Evolutionary conservation across 768 basidiomycete genomes (phyloP).

Genomic region (Plicaturopsis crispa): DNA sequence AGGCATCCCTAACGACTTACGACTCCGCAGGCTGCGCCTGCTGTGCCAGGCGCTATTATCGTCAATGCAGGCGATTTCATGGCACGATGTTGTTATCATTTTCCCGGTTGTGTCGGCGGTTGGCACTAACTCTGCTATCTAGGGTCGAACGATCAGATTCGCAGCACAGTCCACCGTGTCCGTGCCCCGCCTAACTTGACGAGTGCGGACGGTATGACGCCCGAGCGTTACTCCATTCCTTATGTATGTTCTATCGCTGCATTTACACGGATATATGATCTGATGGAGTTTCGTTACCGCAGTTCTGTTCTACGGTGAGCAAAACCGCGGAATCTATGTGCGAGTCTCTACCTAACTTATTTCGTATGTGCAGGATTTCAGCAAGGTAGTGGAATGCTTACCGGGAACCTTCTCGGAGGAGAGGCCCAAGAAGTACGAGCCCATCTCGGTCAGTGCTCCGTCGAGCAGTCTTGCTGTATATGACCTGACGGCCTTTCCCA

Average conservation of each 20-base stretch:
- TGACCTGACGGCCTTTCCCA: neutral
- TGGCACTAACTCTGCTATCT: neutral
- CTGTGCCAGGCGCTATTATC: conserved; percentile 37
- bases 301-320: conserved; percentile 28
- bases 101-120: neutral
- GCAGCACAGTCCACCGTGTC: conserved; percentile 48
- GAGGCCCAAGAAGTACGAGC: conserved; percentile 41
- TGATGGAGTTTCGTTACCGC: neutral
- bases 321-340: neutral
- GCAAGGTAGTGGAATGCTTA: conserved; percentile 38
- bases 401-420: conserved; percentile 42
- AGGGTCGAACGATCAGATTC: conserved; percentile 40
- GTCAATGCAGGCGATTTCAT: conserved; percentile 47
- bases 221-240: conserved; percentile 54
- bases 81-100: conserved; percentile 32
- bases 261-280: neutral
- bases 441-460: conserved; percentile 27
- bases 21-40: conserved; percentile 25
- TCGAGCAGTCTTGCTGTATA: neutral
- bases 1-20: neutral
- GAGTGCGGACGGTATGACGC: conserved; percentile 28
- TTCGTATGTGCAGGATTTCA: conserved; percentile 24
- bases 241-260: conserved; percentile 36
- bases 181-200: conserved; percentile 25
- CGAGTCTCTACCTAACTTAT: conserved; percentile 6